These are phyloP conservation scores for Neurospora discreta DNA, from an alignment of 495 filamentous ascomycete genomes.

Conservation along the genomic window DNA sequence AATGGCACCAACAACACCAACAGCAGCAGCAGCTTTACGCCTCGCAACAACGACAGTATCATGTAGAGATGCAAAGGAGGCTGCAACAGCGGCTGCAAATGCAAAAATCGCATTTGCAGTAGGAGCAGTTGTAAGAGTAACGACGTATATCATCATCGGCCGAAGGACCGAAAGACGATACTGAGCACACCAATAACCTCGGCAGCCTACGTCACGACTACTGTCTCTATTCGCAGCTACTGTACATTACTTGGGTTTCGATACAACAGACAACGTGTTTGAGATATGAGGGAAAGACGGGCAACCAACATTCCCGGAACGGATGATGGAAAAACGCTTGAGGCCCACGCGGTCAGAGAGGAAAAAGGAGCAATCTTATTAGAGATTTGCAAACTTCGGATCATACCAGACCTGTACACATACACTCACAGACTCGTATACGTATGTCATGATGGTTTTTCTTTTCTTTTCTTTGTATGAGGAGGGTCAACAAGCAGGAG, in stretches of 20 bases:
- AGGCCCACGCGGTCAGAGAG: not conserved
- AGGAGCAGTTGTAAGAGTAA: not conserved
- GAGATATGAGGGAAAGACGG: not conserved
- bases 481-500: not conserved
- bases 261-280: not conserved
- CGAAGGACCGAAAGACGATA: not conserved
- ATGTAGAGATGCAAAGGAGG: not conserved
- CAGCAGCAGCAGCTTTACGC: not conserved
- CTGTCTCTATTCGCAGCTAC: not conserved
- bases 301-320: not conserved
- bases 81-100: not conserved
- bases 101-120: not conserved
- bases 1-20: not conserved
- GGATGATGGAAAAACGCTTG: not conserved
- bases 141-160: not conserved
- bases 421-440: not conserved
- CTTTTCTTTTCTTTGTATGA: not conserved
- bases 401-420: not conserved
- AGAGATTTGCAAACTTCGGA: not conserved
- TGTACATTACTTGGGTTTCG: not conserved
- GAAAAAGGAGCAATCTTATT: not conserved
- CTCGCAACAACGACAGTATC: not conserved
- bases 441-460: not conserved
- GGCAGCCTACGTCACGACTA: not conserved
- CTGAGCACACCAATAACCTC: not conserved